Conservation (phyloP, 2,329 filamentous ascomycete species). For the Nemania sp. region DNA sequence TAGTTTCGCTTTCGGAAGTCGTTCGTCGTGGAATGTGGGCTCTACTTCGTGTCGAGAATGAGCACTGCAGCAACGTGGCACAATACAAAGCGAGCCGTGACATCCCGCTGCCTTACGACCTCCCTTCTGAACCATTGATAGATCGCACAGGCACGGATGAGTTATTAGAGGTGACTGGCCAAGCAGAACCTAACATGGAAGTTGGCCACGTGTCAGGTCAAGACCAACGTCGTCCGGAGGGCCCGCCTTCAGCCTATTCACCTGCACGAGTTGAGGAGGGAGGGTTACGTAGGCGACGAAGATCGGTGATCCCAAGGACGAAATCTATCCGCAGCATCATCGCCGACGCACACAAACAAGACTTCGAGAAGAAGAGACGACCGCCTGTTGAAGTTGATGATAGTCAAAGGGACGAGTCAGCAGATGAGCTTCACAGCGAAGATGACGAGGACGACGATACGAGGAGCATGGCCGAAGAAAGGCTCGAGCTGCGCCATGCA, state of each 20-base stretch:
- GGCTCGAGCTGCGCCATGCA: slow-evolving; percentile 32
- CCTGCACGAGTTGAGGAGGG: slow-evolving; percentile 32
- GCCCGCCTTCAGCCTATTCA: slow-evolving; percentile 17
- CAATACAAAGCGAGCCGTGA: slow-evolving; percentile 90
- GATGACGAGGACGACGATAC: slow-evolving; percentile 43
- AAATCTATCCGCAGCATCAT: slow-evolving; percentile 65
- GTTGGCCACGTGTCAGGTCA: slow-evolving; percentile 26
- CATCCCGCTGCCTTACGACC: slow-evolving; percentile 80
- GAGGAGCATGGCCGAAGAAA: slow-evolving; percentile 35
- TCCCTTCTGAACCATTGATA: slow-evolving; percentile 50
- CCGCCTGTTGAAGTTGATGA: slow-evolving; percentile 47
- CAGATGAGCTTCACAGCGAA: slow-evolving; percentile 43
- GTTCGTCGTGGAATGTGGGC: slow-evolving; percentile 88
- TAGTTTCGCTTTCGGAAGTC: slow-evolving; percentile 78
- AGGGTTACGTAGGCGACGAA: slow-evolving; percentile 31
- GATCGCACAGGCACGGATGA: slow-evolving; percentile 48
- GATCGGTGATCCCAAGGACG: slow-evolving; percentile 34
- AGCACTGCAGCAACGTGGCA: slow-evolving; percentile 90
- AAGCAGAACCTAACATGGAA: slow-evolving; percentile 23
- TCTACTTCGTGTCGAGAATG: slow-evolving; percentile 93
- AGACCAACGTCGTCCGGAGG: slow-evolving; percentile 18
- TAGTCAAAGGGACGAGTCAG: slow-evolving; percentile 39
- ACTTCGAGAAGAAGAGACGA: slow-evolving; percentile 81
- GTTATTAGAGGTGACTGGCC: slow-evolving; percentile 18
- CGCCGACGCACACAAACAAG: slow-evolving; percentile 82